Evolutionary conservation across 331 rosid species (phyloP).

Genomic region (Dryas integrifolia): DNA sequence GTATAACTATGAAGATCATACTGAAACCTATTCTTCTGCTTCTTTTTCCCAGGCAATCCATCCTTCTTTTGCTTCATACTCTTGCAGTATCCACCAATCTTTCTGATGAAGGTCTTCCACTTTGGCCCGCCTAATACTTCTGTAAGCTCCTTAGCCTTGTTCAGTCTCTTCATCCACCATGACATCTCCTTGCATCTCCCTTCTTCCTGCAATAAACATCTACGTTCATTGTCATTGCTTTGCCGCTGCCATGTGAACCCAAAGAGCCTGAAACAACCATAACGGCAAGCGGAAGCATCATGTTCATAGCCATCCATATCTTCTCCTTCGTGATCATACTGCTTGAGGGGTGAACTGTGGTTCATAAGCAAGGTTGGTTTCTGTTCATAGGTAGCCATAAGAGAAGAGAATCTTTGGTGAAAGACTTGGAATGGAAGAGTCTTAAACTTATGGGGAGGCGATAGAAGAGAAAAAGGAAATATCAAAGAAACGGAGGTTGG

Average conservation of each 20-base stretch:
- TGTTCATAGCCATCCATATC: conserved; percentile 21
- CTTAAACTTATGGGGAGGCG: background rate
- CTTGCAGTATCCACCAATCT: conserved; percentile 40
- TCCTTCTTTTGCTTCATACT: background rate
- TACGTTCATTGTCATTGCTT: conserved; percentile 17
- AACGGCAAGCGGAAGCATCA: conserved; percentile 29
- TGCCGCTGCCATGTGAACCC: conserved; percentile 26
- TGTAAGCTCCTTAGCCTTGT: conserved; percentile 42
- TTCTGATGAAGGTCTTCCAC: conserved; percentile 68
- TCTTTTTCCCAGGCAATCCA: conserved; percentile 21
- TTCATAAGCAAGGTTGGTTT: conserved; percentile 26
- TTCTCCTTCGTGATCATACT: conserved; percentile 24
- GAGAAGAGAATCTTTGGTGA: conserved; percentile 5
- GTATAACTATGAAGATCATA: conserved; percentile 71
- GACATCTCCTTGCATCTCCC: conserved; percentile 25
- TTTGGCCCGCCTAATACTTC: conserved; percentile 60
- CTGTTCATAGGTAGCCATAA: conserved; percentile 27
- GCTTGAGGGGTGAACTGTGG: conserved; percentile 24
- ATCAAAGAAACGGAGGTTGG: conserved; percentile 6
- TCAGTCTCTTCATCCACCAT: conserved; percentile 48
- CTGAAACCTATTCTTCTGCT: conserved; percentile 39
- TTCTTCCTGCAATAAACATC: conserved; percentile 26
- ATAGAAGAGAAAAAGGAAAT: background rate
- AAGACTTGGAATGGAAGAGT: background rate
- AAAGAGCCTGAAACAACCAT: conserved; percentile 44